Conservation (phyloP, 2,329 filamentous ascomycete species). For the Diaporthe velutina region DNA sequence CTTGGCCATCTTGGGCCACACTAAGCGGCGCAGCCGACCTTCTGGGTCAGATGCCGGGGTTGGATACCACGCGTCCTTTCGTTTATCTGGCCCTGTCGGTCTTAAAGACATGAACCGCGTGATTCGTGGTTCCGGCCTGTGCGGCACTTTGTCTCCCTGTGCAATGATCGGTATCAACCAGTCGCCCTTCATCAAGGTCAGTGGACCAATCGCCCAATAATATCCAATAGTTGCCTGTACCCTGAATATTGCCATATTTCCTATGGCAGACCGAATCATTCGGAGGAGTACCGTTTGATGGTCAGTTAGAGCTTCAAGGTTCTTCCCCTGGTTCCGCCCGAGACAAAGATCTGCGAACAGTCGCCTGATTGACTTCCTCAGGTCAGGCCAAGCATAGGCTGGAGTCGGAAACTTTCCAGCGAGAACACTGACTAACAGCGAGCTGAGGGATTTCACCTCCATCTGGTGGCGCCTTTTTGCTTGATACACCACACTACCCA, state of each 20-base stretch:
- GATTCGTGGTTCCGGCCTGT: neutral
- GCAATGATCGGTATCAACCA: neutral
- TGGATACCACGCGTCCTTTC: neutral
- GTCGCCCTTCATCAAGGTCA: neutral
- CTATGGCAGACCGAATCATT: neutral
- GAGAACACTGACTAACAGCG: neutral
- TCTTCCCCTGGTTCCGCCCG: neutral
- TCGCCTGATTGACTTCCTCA: neutral
- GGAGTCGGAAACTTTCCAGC: neutral
- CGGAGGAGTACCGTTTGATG: neutral
- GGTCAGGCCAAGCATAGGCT: neutral
- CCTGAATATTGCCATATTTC: neutral
- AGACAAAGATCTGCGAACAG: neutral
- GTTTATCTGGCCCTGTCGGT: neutral
- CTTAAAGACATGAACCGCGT: neutral
- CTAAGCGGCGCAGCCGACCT: neutral
- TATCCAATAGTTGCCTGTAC: neutral
- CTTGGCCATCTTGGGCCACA: neutral
- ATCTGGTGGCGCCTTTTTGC: neutral
- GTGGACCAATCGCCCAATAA: neutral
- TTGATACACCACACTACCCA: neutral
- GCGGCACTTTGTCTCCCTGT: neutral
- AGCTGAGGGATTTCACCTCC: neutral
- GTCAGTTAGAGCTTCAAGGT: neutral
- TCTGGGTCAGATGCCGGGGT: neutral